Evolutionary conservation across 371 early-diverging fungal species (phyloP), one percentile per base, ranked within the genome.

Genomic region (Mucor sp.): DNA sequence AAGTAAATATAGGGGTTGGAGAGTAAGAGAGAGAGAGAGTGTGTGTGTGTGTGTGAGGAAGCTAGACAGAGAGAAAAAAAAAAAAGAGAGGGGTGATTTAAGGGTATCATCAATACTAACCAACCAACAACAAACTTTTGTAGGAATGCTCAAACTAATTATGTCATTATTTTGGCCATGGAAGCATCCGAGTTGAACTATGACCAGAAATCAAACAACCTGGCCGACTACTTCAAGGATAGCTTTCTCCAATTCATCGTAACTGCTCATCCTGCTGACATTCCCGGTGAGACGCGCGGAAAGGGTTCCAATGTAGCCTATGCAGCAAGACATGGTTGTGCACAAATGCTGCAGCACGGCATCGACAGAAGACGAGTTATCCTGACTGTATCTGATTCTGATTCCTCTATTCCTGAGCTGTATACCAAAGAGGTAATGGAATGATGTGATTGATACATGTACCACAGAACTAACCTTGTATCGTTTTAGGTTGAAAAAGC

Each of bases 361-460:
- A 69, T 78, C 32, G 80, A 83, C 50, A 74, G 72, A 64, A 61
- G 82, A 44, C 67, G 77, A 56, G 78, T 85, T 39, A 74, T 91
- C 62, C 44, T 91, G 58, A 91, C 92, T 6, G 83, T 90, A 39
- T 86, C 87, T 71, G 92, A 92, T 71, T 90, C 90, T 56, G 92
- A 89, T 73, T 85, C 89, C 23, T 74, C 78, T 60, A 84, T 92
- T 69, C 83, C 90, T 23, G 87, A 85, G 61, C 81, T 87, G 58
- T 91, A 89, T 60, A 63, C 68, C 11, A 69, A 68, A 61, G 69
- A 74, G 65, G 72, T 70, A 60, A 28, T 47, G 63, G 68, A 75
- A 17, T n/a, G 23, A 47, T 21, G 23, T 47, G 28, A 19, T 27
- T 50, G 4, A 43, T 30, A 6, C 21, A 19, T 47, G 47, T 47